These are phyloP conservation scores for Oryza coarctata DNA, from an alignment of 176 grass and related monocot species.

Conservation along the genomic window DNA sequence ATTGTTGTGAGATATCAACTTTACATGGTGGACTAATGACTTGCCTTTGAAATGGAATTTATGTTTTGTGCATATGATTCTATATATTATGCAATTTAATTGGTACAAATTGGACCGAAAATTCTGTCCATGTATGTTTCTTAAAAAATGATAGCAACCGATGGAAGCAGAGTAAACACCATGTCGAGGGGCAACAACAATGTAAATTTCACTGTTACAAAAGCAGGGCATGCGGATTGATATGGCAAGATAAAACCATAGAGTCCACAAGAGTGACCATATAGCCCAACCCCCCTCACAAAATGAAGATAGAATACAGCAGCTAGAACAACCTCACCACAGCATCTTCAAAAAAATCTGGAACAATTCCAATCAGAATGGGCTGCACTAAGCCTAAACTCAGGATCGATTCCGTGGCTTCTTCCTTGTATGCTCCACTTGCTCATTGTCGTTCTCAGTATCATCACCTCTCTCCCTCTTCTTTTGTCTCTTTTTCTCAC, in stretches of 20 bases:
- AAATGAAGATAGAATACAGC: slow-evolving; percentile 34
- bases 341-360: neutral
- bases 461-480: slow-evolving; percentile 12
- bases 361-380: neutral
- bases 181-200: neutral
- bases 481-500: slow-evolving; percentile 36
- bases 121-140: too few species aligned
- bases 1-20: too few species aligned
- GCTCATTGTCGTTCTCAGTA: neutral
- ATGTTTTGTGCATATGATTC: too few species aligned
- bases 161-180: neutral
- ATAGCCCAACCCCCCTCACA: neutral
- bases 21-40: too few species aligned
- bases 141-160: neutral
- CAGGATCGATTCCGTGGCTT: slow-evolving; percentile 36
- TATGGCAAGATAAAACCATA: slow-evolving; percentile 1
- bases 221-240: slow-evolving; percentile 9
- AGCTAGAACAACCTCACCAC: slow-evolving; percentile 29
- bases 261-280: neutral
- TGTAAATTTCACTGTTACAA: slow-evolving; percentile 3
- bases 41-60: too few species aligned
- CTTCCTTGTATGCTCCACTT: slow-evolving; percentile 31
- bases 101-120: too few species aligned
- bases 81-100: too few species aligned
- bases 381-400: neutral